These are phyloP conservation scores for Oryza longistaminata DNA, from an alignment of 176 grass and related monocot species.

Conservation along the genomic window DNA sequence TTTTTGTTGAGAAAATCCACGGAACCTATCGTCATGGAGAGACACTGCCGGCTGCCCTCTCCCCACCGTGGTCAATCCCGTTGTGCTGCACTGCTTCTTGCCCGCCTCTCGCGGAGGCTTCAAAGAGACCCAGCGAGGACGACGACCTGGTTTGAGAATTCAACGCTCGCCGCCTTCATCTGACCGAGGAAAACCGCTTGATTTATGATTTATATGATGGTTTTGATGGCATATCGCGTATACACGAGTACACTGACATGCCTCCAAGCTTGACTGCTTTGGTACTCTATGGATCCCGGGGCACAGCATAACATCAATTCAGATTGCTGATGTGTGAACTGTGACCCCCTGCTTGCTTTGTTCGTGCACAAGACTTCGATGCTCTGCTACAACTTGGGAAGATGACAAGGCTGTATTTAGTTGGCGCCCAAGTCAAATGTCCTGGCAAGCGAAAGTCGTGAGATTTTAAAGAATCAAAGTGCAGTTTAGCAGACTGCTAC, in stretches of 20 bases:
- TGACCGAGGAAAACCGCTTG: conserved; percentile 1
- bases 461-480: not conserved
- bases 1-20: not conserved
- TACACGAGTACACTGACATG: not conserved
- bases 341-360: not conserved
- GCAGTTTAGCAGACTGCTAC: not conserved
- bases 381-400: not conserved
- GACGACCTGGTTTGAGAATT: not conserved
- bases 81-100: not conserved
- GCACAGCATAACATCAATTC: not conserved
- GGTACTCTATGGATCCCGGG: not conserved
- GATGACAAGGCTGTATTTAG: not conserved
- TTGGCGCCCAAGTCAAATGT: not conserved
- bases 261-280: conserved; percentile 37
- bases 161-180: conserved; percentile 4
- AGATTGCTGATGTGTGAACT: not conserved
- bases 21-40: not conserved
- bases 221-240: not conserved
- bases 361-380: not conserved
- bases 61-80: conserved; percentile 11
- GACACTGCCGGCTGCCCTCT: conserved; percentile 7
- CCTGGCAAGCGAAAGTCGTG: not conserved
- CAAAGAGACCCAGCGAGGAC: not conserved
- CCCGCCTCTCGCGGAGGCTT: not conserved
- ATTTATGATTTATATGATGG: not conserved